Conservation (phyloP, 768 basidiomycete species). For the Chalciporus sphaerocephalus region DNA sequence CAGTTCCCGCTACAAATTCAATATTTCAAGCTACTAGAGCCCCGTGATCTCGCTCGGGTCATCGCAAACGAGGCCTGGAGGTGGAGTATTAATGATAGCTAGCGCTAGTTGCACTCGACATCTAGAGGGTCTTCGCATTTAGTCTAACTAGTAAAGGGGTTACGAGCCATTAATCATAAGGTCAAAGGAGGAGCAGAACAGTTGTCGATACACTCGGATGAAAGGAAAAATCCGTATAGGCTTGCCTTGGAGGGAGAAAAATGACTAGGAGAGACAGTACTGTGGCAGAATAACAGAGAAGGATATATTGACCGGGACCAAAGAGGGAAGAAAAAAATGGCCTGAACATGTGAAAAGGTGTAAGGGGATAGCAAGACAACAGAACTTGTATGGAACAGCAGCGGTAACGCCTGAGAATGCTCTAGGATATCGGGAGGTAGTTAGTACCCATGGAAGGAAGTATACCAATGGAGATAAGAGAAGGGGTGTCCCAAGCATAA, state of each 20-base stretch:
- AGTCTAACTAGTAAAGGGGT: constrained; percentile 5
- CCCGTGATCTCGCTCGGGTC: background rate
- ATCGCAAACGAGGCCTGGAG: background rate
- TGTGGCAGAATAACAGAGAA: constrained; percentile 1
- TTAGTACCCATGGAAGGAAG: constrained; percentile 9
- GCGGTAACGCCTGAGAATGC: constrained; percentile 18
- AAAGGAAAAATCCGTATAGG: constrained; percentile 10
- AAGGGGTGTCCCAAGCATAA: constrained; percentile 6
- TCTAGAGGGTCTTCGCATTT: background rate
- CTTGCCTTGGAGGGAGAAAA: background rate
- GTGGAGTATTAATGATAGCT: no score
- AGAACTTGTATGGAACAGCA: constrained; percentile 14
- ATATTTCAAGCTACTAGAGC: no score
- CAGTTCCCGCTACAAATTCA: no score
- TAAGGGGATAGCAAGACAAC: constrained; percentile 16
- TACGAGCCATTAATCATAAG: constrained; percentile 17
- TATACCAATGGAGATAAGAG: constrained; percentile 8
- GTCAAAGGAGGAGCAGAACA: constrained; percentile 7
- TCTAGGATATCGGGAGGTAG: constrained; percentile 24
- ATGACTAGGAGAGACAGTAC: constrained; percentile 15
- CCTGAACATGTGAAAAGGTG: constrained; percentile 10
- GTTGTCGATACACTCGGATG: constrained; percentile 28
- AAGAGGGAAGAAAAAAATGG: background rate
- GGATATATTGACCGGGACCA: background rate
- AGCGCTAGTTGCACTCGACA: no score